Percentiles rank a stretch among this genome's conserved stretches.
Conservation (phyloP, 345 rosid genomes). For the Linum tenue region DNA sequence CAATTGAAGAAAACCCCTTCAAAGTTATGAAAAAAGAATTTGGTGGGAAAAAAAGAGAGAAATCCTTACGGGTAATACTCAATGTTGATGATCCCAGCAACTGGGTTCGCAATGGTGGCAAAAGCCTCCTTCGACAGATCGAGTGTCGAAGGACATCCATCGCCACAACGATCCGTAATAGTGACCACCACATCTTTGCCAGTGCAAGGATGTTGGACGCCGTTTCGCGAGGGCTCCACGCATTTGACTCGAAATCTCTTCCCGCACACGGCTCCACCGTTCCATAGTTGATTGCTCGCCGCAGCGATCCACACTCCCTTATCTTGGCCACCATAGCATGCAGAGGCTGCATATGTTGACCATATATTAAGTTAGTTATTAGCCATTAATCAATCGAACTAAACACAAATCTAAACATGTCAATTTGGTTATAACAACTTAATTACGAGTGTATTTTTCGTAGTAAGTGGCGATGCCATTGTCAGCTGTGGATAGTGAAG, state of each 20-base stretch:
- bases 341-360: slow-evolving; percentile 11
- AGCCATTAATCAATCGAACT: too few relatives aligned
- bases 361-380: too few relatives aligned
- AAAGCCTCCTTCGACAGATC: slow-evolving; percentile 2
- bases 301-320: slow-evolving; percentile 19
- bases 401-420: neutral
- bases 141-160: neutral
- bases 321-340: slow-evolving; percentile 10
- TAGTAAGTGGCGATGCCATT: slow-evolving; percentile 21
- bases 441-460: slow-evolving; percentile 9
- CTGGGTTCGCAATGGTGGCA: slow-evolving; percentile 2
- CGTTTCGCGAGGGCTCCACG: slow-evolving; percentile 8
- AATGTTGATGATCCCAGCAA: slow-evolving; percentile 1
- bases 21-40: neutral
- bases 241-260: slow-evolving; percentile 9
- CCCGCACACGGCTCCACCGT: slow-evolving; percentile 16
- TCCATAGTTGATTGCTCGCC: slow-evolving; percentile 19
- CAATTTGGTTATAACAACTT: slow-evolving; percentile 5
- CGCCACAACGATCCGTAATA: neutral
- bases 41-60: neutral
- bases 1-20: too few relatives aligned
- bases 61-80: neutral
- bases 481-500: slow-evolving; percentile 8
- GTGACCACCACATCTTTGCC: slow-evolving; percentile 4
- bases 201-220: slow-evolving; percentile 13